These are phyloP conservation scores for Fusarium tupiense DNA, from an alignment of 2,329 filamentous ascomycete genomes.

Conservation along the genomic window DNA sequence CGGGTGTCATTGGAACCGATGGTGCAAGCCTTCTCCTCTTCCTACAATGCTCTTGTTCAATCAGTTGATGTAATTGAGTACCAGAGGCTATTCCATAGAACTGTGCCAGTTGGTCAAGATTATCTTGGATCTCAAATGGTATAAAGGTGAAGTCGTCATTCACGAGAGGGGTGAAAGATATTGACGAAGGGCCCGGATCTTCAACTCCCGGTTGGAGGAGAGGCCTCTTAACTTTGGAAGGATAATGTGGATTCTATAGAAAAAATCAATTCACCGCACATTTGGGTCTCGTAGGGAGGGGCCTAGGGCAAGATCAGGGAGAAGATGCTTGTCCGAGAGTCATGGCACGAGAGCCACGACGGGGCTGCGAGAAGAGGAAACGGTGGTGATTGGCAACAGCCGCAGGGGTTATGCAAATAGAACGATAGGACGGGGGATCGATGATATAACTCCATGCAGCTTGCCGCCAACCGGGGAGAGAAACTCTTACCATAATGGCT, in stretches of 20 bases:
- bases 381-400: constrained; percentile 41
- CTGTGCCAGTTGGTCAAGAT: constrained; percentile 43
- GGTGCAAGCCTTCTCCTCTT: constrained; percentile 48
- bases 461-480: constrained; percentile 53
- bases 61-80: constrained; percentile 44
- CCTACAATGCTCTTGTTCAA: constrained; percentile 39
- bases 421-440: constrained; percentile 47
- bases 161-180: constrained; percentile 31
- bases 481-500: constrained; percentile 61
- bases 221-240: constrained; percentile 45
- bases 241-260: constrained; percentile 45
- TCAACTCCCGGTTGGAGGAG: constrained; percentile 41
- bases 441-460: constrained; percentile 58
- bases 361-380: constrained; percentile 38
- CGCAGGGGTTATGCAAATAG: constrained; percentile 40
- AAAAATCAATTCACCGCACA: constrained; percentile 54
- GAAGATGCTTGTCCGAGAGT: constrained; percentile 42
- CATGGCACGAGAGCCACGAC: constrained; percentile 42
- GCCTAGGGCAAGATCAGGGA: constrained; percentile 41
- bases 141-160: constrained; percentile 40
- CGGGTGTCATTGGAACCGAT: constrained; percentile 47
- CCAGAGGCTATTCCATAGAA: constrained; percentile 48
- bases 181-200: constrained; percentile 35
- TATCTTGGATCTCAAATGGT: constrained; percentile 39
- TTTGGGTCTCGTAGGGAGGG: constrained; percentile 42